These are phyloP conservation scores for Pythium volutum DNA, from an alignment of 352 stramenopile species.

Conservation along the genomic window DNA sequence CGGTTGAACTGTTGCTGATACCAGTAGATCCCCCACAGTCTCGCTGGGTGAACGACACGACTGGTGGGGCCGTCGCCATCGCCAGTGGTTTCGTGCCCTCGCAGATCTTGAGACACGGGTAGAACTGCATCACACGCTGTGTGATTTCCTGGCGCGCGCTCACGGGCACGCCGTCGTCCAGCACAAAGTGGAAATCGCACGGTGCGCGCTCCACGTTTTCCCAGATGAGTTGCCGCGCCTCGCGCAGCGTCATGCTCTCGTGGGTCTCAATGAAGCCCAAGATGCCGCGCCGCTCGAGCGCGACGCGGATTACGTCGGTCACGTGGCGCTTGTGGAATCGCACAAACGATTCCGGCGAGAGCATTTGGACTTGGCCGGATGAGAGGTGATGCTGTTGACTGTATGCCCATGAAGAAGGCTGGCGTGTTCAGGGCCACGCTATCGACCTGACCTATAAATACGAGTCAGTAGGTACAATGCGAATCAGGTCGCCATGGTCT, in stretches of 20 bases:
- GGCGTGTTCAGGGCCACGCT: neutral
- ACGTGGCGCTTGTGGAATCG: conserved; percentile 43
- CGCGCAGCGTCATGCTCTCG: conserved; percentile 56
- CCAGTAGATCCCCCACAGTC: neutral
- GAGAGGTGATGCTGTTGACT: neutral
- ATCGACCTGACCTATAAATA: conserved; percentile 7
- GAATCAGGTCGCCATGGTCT: neutral
- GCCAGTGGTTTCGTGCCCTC: conserved; percentile 24
- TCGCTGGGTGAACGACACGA: neutral
- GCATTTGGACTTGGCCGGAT: conserved; percentile 28
- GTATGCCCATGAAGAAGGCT: neutral
- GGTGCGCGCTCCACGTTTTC: conserved; percentile 71
- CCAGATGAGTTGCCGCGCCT: conserved; percentile 56
- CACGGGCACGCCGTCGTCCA: conserved; percentile 61
- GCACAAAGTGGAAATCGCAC: conserved; percentile 63
- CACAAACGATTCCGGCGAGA: conserved; percentile 47
- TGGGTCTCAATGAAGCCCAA: conserved; percentile 77
- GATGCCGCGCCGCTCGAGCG: conserved; percentile 55
- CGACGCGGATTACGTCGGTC: conserved; percentile 59
- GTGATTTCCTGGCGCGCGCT: conserved; percentile 56
- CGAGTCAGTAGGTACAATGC: conserved; percentile 1
- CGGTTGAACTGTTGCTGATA: conserved; percentile 15
- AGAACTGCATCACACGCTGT: conserved; percentile 59
- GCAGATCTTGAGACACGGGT: conserved; percentile 72
- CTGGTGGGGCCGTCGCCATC: neutral